phyloP scores from a whole-genome alignment of 148 eudicot genomes.

The Persicaria tinctoria region DNA sequence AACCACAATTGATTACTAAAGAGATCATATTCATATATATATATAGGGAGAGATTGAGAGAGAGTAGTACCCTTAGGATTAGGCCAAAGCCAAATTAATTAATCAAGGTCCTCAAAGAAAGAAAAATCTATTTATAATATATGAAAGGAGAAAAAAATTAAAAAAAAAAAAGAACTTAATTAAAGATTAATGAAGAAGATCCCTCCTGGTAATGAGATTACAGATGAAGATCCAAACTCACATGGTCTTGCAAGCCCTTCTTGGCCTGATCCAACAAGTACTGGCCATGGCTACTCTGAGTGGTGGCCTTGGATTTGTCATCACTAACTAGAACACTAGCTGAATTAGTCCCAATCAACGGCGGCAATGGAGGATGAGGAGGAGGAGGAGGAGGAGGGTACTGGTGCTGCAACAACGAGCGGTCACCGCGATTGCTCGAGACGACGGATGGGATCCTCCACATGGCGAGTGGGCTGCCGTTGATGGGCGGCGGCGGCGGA shows the following conservation, averaged over 20 bases:
- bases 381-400: slow-evolving; percentile 21
- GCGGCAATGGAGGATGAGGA: slow-evolving; percentile 8
- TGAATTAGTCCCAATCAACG: slow-evolving; percentile 5
- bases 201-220: slow-evolving; percentile 17
- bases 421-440: slow-evolving; percentile 29
- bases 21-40: background rate
- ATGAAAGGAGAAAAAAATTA: background rate
- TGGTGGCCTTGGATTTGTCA: background rate
- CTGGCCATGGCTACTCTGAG: slow-evolving; percentile 18
- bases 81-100: background rate
- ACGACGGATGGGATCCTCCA: slow-evolving; percentile 51
- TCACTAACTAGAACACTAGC: background rate
- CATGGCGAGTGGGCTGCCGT: slow-evolving; percentile 57
- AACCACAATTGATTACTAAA: background rate
- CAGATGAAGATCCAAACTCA: slow-evolving; percentile 98
- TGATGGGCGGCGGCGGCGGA: slow-evolving; percentile 29
- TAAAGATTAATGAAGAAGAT: background rate
- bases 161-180: background rate
- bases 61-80: background rate
- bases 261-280: slow-evolving; percentile 17
- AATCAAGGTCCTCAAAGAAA: background rate
- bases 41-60: background rate
- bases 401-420: slow-evolving; percentile 21
- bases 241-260: slow-evolving; percentile 49
- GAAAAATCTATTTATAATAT: slow-evolving; percentile 5